Base-by-base conservation (phyloP, 1,284 basidiomycete genomes). In the Fomitopsis palustris region DNA sequence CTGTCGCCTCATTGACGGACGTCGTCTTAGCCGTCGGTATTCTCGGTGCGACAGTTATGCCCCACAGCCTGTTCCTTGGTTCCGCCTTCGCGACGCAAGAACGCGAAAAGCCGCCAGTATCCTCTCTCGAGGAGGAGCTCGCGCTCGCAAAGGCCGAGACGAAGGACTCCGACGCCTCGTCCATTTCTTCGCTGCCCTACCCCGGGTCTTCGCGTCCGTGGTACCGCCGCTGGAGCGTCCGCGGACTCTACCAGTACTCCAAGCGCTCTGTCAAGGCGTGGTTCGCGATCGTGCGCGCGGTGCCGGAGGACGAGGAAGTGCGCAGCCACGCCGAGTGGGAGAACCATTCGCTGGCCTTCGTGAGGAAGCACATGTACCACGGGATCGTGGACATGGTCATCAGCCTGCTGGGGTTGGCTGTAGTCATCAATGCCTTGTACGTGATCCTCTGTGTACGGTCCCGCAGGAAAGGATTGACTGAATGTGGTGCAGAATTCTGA, bases 41-140 rank as follows among this genome's bases (percentile, higher is more conserved):
- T 59, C 71, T 93, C 10, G 92, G 92, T 23, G 91, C 92, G 1
- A 94, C 92, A 0, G 86, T 93, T 45, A 95, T 88, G 95, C 95
- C 96, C 0, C 96, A 98, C 71, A 89, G 90, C 45, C 80, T 98
- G 25, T 96, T 94, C 77, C 80, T 98, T 6, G 95, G 95, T 9
- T 94, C 92, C 2, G 86, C 90, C 39, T 81, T 96, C n/a, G 89
- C 92, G 2, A 92, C 90, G 0, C 87, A 95, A 68, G 88, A 95
- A 63, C 78, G 94, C 54, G 69, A 86, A 27, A 72, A 76, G 57
- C 49, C 57, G 52, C 38, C 33, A 4, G 43, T 59, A n/a, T 12
- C 53, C 12, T 55, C 53, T 7, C 17, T 61, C 14, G 61, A 63
- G 35, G 59, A 62, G 1, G 54, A 55, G 8, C 58, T 58, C 14